phyloP scores from a whole-genome alignment of 805 yeast species.

The Candida vaughaniae region DNA sequence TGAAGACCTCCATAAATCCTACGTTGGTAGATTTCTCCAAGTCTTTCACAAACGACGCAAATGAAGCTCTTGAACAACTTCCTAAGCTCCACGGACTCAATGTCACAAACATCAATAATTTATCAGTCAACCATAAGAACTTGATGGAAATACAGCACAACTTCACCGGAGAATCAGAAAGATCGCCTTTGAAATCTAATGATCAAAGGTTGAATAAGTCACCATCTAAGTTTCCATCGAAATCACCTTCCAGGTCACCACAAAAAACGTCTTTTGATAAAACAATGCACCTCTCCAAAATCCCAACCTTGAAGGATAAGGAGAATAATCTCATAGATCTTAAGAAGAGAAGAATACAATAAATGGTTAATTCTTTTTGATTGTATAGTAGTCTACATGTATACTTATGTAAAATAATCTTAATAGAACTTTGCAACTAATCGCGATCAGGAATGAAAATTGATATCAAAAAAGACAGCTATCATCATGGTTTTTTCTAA shows the following conservation, averaged over 20 bases:
- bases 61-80: background rate
- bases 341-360: slow-evolving; percentile 14
- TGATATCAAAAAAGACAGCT: background rate
- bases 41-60: background rate
- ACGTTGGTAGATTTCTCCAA: slow-evolving; percentile 8
- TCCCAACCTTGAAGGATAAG: slow-evolving; percentile 10
- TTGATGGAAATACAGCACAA: slow-evolving; percentile 1
- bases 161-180: background rate
- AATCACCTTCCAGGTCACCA: slow-evolving; percentile 3
- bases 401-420: background rate
- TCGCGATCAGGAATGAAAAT: no score
- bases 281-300: background rate
- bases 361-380: background rate
- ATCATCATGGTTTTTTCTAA: slow-evolving; percentile 9
- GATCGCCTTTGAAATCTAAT: slow-evolving; percentile 7
- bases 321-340: slow-evolving; percentile 9
- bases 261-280: background rate
- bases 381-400: background rate
- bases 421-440: no score
- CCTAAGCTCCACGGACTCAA: slow-evolving; percentile 2
- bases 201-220: slow-evolving; percentile 3
- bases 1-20: slow-evolving; percentile 6
- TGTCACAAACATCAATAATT: background rate
- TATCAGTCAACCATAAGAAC: background rate
- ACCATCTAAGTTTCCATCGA: slow-evolving; percentile 7